phyloP scores from a whole-genome alignment of 1,284 basidiomycete species.

The Leccinum olivaceoglutinosum region DNA sequence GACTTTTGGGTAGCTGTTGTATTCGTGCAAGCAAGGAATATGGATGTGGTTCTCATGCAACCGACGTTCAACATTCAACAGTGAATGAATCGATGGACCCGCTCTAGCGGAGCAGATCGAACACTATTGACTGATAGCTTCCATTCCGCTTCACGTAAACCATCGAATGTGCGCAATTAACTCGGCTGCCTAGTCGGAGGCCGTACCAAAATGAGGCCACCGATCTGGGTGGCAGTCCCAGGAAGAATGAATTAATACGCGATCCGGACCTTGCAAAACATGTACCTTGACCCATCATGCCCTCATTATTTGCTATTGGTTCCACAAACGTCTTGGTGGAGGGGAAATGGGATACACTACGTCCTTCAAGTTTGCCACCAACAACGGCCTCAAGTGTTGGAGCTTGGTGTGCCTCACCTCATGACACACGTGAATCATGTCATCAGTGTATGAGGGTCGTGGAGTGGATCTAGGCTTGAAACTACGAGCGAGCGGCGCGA shows the following conservation, averaged over 20 bases:
- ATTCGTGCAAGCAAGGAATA: too few species aligned
- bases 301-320: not conserved
- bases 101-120: too few species aligned
- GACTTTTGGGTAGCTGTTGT: too few species aligned
- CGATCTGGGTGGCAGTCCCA: not conserved
- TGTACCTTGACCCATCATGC: not conserved
- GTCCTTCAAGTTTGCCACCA: not conserved
- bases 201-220: conserved; percentile 3
- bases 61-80: too few species aligned
- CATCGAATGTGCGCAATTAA: not conserved
- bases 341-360: not conserved
- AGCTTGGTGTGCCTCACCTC: not conserved
- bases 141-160: too few species aligned
- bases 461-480: conserved; percentile 10
- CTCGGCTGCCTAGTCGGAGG: conserved; percentile 6
- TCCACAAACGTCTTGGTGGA: not conserved
- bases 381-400: not conserved
- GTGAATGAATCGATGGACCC: too few species aligned
- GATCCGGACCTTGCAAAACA: conserved; percentile 7
- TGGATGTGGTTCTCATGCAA: too few species aligned
- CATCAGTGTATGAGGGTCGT: conserved; percentile 2
- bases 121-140: too few species aligned
- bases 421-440: conserved; percentile 11
- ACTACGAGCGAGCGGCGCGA: conserved; percentile 7
- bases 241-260: conserved; percentile 1